These are phyloP conservation scores for Saccharomyces jurei DNA, from an alignment of 805 yeast genomes.

Conservation along the genomic window DNA sequence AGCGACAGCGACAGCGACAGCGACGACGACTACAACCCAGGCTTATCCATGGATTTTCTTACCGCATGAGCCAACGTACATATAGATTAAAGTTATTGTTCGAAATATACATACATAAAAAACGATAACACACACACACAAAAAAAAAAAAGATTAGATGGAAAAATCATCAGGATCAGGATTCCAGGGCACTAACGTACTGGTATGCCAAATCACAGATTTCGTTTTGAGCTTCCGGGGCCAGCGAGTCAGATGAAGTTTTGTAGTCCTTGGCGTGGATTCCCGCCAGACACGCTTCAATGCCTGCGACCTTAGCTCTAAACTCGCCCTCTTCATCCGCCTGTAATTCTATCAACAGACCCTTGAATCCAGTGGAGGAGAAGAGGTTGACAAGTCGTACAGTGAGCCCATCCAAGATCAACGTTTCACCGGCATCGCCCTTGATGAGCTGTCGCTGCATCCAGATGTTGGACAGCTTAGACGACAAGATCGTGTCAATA, in stretches of 20 bases:
- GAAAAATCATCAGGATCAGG: neutral
- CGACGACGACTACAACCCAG: conserved; percentile 21
- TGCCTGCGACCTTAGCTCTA: conserved; percentile 8
- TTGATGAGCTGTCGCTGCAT: conserved; percentile 25
- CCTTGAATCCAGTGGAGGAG: conserved; percentile 29
- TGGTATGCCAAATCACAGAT: conserved; percentile 25
- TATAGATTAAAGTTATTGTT: conserved; percentile 52
- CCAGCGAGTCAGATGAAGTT: conserved; percentile 13
- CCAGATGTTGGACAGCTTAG: conserved; percentile 28
- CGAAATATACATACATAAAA: conserved; percentile 9
- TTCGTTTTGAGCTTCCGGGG: conserved; percentile 7
- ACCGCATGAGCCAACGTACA: conserved; percentile 58
- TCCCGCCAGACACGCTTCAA: conserved; percentile 12
- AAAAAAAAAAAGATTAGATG: neutral
- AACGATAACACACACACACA: neutral
- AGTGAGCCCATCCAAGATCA: conserved; percentile 14
- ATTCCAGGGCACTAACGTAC: conserved; percentile 24
- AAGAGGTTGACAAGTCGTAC: conserved; percentile 26
- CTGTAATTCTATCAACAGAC: conserved; percentile 22
- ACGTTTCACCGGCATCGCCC: conserved; percentile 30
- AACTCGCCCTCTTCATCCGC: conserved; percentile 12
- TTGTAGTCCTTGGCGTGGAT: conserved; percentile 18
- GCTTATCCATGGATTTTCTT: conserved; percentile 20
- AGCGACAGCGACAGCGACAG: conserved; percentile 15
- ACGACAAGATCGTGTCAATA: conserved; percentile 18